phyloP scores from a whole-genome alignment of 495 filamentous ascomycete species.

The Hypoxylon cercidicola region DNA sequence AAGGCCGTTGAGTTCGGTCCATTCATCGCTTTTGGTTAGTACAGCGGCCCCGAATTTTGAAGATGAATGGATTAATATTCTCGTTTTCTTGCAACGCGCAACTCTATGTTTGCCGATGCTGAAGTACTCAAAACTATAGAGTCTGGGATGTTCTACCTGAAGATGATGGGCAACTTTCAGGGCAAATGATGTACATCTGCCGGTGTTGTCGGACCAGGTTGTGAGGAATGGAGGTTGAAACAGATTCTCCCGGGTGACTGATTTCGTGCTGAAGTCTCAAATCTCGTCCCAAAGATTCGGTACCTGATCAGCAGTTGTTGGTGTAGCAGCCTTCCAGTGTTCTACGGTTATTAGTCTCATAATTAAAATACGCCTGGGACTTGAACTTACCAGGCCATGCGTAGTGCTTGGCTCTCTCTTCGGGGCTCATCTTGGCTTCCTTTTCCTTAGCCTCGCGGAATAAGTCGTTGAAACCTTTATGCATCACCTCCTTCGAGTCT shows the following conservation, averaged over 20 bases:
- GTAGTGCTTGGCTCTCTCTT: background rate
- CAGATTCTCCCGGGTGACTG: background rate
- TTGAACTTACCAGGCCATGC: constrained; percentile 1
- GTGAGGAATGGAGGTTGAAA: background rate
- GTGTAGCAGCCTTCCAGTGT: background rate
- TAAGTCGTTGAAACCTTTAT: background rate
- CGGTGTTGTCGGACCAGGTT: background rate
- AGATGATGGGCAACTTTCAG: background rate
- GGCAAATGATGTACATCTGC: constrained; percentile 2
- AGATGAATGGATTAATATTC: background rate
- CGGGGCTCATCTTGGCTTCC: constrained; percentile 2
- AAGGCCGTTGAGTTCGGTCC: background rate
- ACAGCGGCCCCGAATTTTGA: background rate
- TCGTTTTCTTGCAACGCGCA: background rate
- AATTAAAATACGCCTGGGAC: constrained; percentile 1
- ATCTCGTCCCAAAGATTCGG: background rate
- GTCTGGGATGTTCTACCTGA: background rate
- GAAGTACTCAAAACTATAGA: background rate
- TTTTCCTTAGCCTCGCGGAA: constrained; percentile 1
- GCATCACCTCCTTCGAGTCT: constrained; percentile 2
- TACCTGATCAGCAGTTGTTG: constrained; percentile 1
- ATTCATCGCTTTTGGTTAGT: background rate
- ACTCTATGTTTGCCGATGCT: background rate
- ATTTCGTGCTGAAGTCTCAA: background rate
- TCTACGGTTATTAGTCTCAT: constrained; percentile 2